Base-by-base conservation (phyloP, 371 early-diverging fungal species). In the Lichtheimia ornata region DNA sequence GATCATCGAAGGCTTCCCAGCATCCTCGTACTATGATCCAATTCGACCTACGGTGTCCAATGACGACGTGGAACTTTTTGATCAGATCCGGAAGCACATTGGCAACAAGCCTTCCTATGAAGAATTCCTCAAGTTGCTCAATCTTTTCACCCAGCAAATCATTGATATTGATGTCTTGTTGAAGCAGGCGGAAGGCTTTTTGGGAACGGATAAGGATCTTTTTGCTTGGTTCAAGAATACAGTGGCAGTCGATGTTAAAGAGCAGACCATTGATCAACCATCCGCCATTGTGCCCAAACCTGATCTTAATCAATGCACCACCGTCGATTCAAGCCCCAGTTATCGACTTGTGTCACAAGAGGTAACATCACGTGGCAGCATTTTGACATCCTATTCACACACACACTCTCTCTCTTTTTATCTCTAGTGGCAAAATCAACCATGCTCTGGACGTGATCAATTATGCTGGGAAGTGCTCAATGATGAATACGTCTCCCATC, bases 51-150 rank as follows among this genome's bases (percentile, higher is more conserved):
- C 65, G 1, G 69, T 79, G 1, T 82, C 88, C 0, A 58, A 81
- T 2, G 95, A 95, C 58, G 98, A 97, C 65, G 78, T 94, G 6
- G 93, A 91, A 24, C 90, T 97, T 63, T 97, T 98, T 80, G 97
- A 97, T 56, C 83, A 87, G 17, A 91, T 92, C 63, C 94, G 97
- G 75, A 83, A 88, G 62, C 80, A 88, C 62, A 87, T 98, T 56
- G 88, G 88, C 5, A 91, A 93, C 76, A 91, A 93, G 58, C 81
- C 85, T 13, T 87, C 94, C 0, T 98, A 97, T 73, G 90, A 89
- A 71, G 99, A 99, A 69, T 99, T 99, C 77, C 82, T 99, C 53
- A 99, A 98, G 79, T 83, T 94, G 3, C 76, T 99, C 35, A 99
- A 99, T 68, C 77, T 98, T 35, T 99, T 91, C 76, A 97, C 93